phyloP scores from a whole-genome alignment of 495 filamentous ascomycete species.

The Penicillium malachiteum region DNA sequence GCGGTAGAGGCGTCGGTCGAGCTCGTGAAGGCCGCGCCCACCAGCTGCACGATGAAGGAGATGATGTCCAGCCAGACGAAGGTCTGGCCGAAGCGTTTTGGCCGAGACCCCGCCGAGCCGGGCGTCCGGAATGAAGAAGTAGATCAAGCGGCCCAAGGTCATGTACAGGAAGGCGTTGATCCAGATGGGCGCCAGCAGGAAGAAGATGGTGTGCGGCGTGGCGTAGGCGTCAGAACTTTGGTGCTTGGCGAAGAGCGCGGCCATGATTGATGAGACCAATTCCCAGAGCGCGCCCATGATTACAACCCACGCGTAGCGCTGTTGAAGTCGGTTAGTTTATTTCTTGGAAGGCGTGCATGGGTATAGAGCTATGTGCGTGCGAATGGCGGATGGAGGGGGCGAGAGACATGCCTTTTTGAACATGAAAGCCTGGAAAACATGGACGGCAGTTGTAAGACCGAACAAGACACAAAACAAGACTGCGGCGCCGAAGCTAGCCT shows the following conservation, averaged over 20 bases:
- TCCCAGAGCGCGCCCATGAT: conserved; percentile 51
- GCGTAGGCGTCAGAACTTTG: conserved; percentile 16
- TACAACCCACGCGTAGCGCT: conserved; percentile 54
- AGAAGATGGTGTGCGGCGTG: conserved; percentile 20
- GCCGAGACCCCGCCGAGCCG: conserved; percentile 48
- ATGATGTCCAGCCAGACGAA: conserved; percentile 66
- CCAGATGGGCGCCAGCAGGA: conserved; percentile 30
- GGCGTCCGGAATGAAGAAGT: conserved; percentile 41
- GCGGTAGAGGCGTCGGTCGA: conserved; percentile 10
- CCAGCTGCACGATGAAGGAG: conserved; percentile 61
- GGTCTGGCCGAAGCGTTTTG: conserved; percentile 30
- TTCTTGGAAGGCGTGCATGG: no score
- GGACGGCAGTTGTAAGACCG: conserved; percentile 26
- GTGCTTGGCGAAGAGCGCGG: conserved; percentile 22
- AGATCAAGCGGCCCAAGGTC: conserved; percentile 62
- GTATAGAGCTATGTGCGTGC: no score
- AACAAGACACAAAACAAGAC: conserved; percentile 37
- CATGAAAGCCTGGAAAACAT: conserved; percentile 33
- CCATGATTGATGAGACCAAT: conserved; percentile 39
- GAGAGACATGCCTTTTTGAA: conserved; percentile 23
- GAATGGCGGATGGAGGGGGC: no score
- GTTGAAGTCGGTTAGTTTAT: conserved; percentile 9
- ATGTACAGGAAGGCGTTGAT: conserved; percentile 71
- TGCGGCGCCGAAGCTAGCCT: conserved; percentile 34
- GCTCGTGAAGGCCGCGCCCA: conserved; percentile 41